Evolutionary conservation across 2,329 filamentous ascomycete species (phyloP).

Genomic region (Colletotrichum aenigma): DNA sequence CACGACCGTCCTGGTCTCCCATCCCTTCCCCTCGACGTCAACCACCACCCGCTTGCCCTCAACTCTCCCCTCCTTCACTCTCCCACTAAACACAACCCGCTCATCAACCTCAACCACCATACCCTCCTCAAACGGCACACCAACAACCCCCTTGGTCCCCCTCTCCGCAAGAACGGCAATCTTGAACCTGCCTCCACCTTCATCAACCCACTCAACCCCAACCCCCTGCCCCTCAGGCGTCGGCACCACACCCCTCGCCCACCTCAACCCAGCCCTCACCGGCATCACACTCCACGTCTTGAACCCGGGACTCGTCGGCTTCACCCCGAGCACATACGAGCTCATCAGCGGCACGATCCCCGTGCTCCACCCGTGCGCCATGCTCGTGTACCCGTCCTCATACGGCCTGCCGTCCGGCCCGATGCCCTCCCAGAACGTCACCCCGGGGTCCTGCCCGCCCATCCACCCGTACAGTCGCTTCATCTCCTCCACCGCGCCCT

Average conservation of each 20-base stretch:
- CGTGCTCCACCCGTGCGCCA: conserved; percentile 57
- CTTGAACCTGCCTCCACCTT: conserved; percentile 20
- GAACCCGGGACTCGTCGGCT: conserved; percentile 48
- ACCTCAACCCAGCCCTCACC: conserved; percentile 36
- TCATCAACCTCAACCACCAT: conserved; percentile 23
- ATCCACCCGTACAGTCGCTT: conserved; percentile 55
- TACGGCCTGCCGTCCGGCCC: conserved; percentile 46
- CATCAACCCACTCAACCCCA: conserved; percentile 39
- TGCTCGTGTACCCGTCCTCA: conserved; percentile 49
- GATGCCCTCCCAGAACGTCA: conserved; percentile 58
- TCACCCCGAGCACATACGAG: conserved; percentile 51
- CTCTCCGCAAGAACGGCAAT: conserved; percentile 35
- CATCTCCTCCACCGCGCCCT: conserved; percentile 48
- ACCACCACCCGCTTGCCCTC: neutral
- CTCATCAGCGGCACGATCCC: conserved; percentile 52
- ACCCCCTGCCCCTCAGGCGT: conserved; percentile 42
- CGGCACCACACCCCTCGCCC: conserved; percentile 48
- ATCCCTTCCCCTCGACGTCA: conserved; percentile 3
- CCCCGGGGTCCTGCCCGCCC: conserved; percentile 46
- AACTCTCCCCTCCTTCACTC: neutral
- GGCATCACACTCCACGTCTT: conserved; percentile 43
- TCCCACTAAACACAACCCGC: conserved; percentile 12
- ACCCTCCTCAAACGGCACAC: conserved; percentile 22
- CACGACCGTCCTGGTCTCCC: neutral
- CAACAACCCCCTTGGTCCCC: conserved; percentile 31